phyloP scores from a whole-genome alignment of 352 stramenopile genomes.

The Phytophthora palmivora region DNA sequence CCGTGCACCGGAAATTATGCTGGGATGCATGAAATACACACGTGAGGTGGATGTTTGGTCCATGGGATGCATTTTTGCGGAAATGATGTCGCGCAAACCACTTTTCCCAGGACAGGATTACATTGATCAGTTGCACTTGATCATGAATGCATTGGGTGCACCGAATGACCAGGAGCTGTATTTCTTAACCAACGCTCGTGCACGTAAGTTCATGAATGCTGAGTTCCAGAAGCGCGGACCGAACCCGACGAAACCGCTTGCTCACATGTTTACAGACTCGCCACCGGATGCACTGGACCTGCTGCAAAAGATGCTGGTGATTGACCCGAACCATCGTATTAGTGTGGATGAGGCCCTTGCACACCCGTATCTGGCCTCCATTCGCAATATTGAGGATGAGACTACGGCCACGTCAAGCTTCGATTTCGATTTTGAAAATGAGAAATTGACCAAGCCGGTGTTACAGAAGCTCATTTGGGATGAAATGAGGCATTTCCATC shows the following conservation, averaged over 20 bases:
- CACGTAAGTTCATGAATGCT: constrained; percentile 86
- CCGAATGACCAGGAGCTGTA: constrained; percentile 94
- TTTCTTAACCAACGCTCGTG: constrained; percentile 95
- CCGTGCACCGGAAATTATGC: constrained; percentile 83
- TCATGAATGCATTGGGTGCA: constrained; percentile 97
- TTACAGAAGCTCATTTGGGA: constrained; percentile 89
- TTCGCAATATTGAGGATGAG: constrained; percentile 92
- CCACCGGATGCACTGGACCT: constrained; percentile 82
- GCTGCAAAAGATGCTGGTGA: constrained; percentile 92
- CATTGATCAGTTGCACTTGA: constrained; percentile 96
- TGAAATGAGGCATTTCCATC: constrained; percentile 85
- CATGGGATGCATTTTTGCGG: constrained; percentile 99
- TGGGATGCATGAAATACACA: constrained; percentile 90
- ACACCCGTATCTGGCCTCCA: constrained; percentile 89
- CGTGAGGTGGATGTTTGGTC: constrained; percentile 94
- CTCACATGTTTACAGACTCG: constrained; percentile 78
- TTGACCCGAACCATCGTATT: constrained; percentile 92
- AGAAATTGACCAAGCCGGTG: constrained; percentile 84
- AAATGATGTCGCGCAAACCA: constrained; percentile 97
- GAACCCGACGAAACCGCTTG: constrained; percentile 68
- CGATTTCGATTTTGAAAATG: constrained; percentile 90
- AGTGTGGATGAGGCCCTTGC: constrained; percentile 92
- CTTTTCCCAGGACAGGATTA: constrained; percentile 97
- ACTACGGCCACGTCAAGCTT: constrained; percentile 74
- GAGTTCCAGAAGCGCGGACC: constrained; percentile 79